Evolutionary conservation across 2,329 filamentous ascomycete genomes (phyloP).

Genomic region (Aspergillus bombycis): DNA sequence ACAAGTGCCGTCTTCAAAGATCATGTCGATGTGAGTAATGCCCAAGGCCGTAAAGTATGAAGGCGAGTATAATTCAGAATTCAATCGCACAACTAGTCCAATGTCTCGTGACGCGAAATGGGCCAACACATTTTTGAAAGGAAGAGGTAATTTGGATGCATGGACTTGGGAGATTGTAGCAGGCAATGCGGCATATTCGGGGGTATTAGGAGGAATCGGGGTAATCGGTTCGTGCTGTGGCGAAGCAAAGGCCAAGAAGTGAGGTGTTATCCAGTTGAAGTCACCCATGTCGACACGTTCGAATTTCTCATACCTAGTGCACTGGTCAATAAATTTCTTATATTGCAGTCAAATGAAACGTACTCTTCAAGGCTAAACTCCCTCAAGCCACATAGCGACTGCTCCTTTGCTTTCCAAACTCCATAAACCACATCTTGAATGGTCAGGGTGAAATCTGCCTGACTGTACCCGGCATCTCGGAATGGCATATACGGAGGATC

Average conservation of each 20-base stretch:
- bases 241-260: constrained; percentile 95
- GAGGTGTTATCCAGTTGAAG: constrained; percentile 98
- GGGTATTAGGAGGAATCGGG: constrained; percentile 71
- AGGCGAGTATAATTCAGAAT: constrained; percentile 93
- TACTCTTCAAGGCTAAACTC: constrained; percentile 93
- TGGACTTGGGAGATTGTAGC: constrained; percentile 74
- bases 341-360: constrained; percentile 28
- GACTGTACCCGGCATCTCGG: constrained; percentile 95
- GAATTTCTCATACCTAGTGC: constrained; percentile 78
- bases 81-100: constrained; percentile 90
- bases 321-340: constrained; percentile 17
- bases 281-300: constrained; percentile 97
- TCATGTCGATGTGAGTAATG: constrained; percentile 97
- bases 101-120: constrained; percentile 89
- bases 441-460: constrained; percentile 93
- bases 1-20: constrained; percentile 97
- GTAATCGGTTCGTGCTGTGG: constrained; percentile 80
- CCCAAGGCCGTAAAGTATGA: constrained; percentile 96
- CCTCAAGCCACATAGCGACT: constrained; percentile 85
- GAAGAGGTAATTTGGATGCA: constrained; percentile 70
- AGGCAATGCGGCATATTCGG: constrained; percentile 74
- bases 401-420: constrained; percentile 98
- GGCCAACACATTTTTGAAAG: constrained; percentile 93
- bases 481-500: constrained; percentile 99
- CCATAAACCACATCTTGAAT: constrained; percentile 98